Conservation (phyloP, 2,329 filamentous ascomycete genomes). For the Stagonosporopsis rhizophila region DNA sequence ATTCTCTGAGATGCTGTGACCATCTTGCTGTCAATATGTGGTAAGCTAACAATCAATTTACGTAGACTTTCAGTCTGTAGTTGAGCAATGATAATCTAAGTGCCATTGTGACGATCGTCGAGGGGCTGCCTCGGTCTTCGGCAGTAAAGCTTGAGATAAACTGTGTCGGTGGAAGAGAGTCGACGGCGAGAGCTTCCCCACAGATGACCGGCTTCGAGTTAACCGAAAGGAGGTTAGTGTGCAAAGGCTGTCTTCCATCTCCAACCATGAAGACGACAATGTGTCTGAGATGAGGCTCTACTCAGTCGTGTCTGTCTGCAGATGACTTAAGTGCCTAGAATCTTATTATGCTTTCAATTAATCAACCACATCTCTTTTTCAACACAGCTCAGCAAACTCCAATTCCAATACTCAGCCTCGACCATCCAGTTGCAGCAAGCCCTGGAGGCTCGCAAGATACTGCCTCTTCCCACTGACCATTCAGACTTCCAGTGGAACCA, state of each 20-base stretch:
- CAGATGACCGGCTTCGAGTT: not conserved
- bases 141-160: not conserved
- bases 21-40: conserved; percentile 16
- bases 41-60: not conserved
- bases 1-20: conserved; percentile 58
- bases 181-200: conserved; percentile 4
- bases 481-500: not conserved
- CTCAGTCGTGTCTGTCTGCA: not conserved
- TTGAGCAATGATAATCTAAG: not conserved
- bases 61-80: conserved; percentile 3
- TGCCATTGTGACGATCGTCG: not conserved
- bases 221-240: not conserved
- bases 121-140: conserved; percentile 5
- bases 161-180: conserved; percentile 11
- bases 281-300: not conserved
- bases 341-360: not conserved
- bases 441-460: not conserved
- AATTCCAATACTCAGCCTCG: not conserved
- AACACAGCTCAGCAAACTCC: not conserved
- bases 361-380: not conserved
- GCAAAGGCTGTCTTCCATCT: not conserved
- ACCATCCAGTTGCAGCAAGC: not conserved
- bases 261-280: not conserved
- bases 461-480: not conserved
- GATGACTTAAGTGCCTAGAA: not conserved